Percentiles rank a stretch among this genome's conserved stretches.
Evolutionary conservation across 805 yeast genomes (phyloP).

Genomic region (Hanseniaspora taiwanica): DNA sequence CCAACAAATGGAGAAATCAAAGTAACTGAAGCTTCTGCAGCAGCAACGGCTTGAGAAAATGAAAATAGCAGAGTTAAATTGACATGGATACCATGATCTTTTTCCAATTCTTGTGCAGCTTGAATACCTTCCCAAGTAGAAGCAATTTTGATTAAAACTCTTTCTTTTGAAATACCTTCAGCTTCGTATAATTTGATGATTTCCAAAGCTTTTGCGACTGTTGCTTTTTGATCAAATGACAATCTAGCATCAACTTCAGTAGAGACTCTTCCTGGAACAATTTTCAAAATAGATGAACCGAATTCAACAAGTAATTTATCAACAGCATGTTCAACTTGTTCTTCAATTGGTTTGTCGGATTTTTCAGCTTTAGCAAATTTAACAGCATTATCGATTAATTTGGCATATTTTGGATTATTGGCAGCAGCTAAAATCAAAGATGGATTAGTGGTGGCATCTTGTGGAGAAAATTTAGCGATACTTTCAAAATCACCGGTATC

Average conservation of each 20-base stretch:
- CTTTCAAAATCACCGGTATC: slow-evolving; percentile 99
- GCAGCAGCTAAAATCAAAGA: slow-evolving; percentile 93
- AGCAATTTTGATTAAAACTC: slow-evolving; percentile 91
- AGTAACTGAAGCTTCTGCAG: slow-evolving; percentile 95
- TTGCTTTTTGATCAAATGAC: slow-evolving; percentile 89
- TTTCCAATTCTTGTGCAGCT: slow-evolving; percentile 92
- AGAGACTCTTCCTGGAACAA: slow-evolving; percentile 98
- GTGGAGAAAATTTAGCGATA: slow-evolving; percentile 95
- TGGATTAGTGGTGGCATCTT: slow-evolving; percentile 99
- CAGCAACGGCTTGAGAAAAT: slow-evolving; percentile 94
- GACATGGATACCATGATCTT: slow-evolving; percentile 81
- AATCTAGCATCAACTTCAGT: slow-evolving; percentile 99
- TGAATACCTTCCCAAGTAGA: slow-evolving; percentile 99
- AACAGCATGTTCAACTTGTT: slow-evolving; percentile 63
- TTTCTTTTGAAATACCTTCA: slow-evolving; percentile 75
- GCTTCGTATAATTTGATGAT: slow-evolving; percentile 78
- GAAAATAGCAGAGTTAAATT: slow-evolving; percentile 93
- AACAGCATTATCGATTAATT: slow-evolving; percentile 82
- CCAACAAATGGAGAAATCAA: slow-evolving; percentile 98
- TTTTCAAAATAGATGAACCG: slow-evolving; percentile 82
- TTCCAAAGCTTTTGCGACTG: slow-evolving; percentile 85
- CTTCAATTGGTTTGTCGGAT: slow-evolving; percentile 26
- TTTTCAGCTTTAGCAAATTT: slow-evolving; percentile 63
- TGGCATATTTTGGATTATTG: slow-evolving; percentile 77
- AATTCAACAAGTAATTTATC: slow-evolving; percentile 92